Percentiles rank a stretch among this genome's conserved stretches.
These are phyloP conservation scores for Mycena epipterygia DNA, from an alignment of 768 basidiomycete genomes.

Conservation along the genomic window DNA sequence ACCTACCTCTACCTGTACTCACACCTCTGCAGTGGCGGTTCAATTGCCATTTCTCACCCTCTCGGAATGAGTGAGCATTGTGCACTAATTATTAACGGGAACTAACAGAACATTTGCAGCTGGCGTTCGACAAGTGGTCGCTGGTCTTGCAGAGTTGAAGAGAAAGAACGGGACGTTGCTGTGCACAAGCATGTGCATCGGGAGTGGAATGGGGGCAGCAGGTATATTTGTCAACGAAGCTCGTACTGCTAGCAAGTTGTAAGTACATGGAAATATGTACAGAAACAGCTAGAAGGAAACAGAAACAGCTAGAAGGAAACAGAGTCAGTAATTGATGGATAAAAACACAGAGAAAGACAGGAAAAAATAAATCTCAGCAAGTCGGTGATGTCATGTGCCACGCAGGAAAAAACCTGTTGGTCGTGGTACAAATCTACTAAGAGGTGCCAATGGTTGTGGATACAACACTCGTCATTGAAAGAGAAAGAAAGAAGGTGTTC, in stretches of 20 bases:
- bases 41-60: conserved; percentile 88
- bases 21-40: conserved; percentile 75
- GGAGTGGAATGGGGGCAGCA: conserved; percentile 92
- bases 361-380: conserved; percentile 79
- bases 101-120: conserved; percentile 58
- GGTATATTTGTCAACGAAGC: conserved; percentile 84
- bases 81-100: neutral
- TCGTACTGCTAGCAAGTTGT: conserved; percentile 36
- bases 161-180: conserved; percentile 77
- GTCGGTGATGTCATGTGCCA: conserved; percentile 87
- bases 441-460: conserved; percentile 88
- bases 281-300: neutral
- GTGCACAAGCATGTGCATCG: conserved; percentile 84
- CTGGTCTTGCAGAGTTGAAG: conserved; percentile 86
- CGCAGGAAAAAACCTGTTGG: conserved; percentile 49
- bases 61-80: conserved; percentile 81
- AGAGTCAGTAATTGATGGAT: conserved; percentile 21
- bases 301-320: conserved; percentile 13
- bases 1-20: neutral
- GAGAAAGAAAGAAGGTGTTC: conserved; percentile 37
- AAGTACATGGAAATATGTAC: neutral
- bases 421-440: conserved; percentile 83
- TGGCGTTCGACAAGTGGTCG: conserved; percentile 88
- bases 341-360: conserved; percentile 42
- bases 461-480: conserved; percentile 87